Conservation (phyloP, 2,329 filamentous ascomycete species). For the Penicillium occitanis region DNA sequence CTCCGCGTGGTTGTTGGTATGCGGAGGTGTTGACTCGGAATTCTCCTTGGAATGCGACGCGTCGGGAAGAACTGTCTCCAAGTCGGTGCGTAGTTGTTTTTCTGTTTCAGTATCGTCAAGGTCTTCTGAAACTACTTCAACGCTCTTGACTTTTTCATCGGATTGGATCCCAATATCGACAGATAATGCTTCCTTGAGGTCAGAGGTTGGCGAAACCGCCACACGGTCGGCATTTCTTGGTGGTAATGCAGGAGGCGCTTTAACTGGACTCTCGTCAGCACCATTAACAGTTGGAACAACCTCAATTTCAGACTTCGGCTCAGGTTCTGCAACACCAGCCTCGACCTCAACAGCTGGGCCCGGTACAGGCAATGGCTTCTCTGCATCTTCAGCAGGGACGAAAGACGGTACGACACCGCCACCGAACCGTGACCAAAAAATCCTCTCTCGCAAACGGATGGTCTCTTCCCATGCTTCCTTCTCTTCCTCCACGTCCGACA, state of each 20-base stretch:
- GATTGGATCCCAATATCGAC: slow-evolving; percentile 22
- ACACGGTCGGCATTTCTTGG: slow-evolving; percentile 12
- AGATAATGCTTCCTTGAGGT: slow-evolving; percentile 24
- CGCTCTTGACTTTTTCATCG: slow-evolving; percentile 16
- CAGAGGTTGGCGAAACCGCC: slow-evolving; percentile 25
- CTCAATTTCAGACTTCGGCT: neutral
- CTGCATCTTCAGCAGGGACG: slow-evolving; percentile 30
- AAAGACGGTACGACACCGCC: slow-evolving; percentile 79
- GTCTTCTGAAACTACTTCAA: neutral
- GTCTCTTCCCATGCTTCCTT: slow-evolving; percentile 93
- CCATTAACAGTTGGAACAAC: neutral
- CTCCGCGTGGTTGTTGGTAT: slow-evolving; percentile 1
- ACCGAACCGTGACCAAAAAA: slow-evolving; percentile 95
- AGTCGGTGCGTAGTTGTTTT: slow-evolving; percentile 6
- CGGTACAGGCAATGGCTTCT: slow-evolving; percentile 23
- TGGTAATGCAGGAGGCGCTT: slow-evolving; percentile 16
- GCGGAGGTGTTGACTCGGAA: slow-evolving; percentile 8
- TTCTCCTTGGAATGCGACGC: slow-evolving; percentile 16
- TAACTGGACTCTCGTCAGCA: neutral
- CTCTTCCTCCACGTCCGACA: slow-evolving; percentile 78
- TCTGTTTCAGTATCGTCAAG: neutral
- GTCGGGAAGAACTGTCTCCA: slow-evolving; percentile 14
- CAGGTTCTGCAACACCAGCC: neutral
- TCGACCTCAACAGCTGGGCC: neutral
- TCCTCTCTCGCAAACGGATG: slow-evolving; percentile 81